Evolutionary conservation across 1,139 yeast species (phyloP).

Genomic region (Kazachstania sp.): DNA sequence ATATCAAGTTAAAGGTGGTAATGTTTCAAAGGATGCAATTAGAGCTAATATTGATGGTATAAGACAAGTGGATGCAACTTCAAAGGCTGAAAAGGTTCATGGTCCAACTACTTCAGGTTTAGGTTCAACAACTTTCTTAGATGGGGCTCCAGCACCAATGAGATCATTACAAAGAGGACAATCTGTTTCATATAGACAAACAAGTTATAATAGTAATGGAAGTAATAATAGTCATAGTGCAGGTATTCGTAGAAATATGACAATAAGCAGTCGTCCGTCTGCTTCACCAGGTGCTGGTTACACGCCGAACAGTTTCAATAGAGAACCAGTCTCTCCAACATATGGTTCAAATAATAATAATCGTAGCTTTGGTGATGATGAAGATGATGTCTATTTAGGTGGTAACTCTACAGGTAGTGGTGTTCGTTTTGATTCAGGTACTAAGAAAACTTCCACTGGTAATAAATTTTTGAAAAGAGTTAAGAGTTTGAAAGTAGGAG

Average conservation of each 20-base stretch:
- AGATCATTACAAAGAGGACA: conserved; percentile 60
- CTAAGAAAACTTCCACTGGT: conserved; percentile 32
- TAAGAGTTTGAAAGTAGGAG: conserved; percentile 73
- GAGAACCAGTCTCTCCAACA: neutral
- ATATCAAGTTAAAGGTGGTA: conserved; percentile 47
- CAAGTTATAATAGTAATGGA: conserved; percentile 5
- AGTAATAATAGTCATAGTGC: neutral
- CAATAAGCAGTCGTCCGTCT: conserved; percentile 10
- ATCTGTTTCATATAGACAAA: conserved; percentile 32
- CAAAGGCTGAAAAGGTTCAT: conserved; percentile 65
- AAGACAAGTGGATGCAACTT: conserved; percentile 60
- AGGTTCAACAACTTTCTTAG: conserved; percentile 86
- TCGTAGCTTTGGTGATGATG: conserved; percentile 26
- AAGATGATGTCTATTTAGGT: conserved; percentile 30
- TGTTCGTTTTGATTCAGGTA: conserved; percentile 20
- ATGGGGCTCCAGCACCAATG: conserved; percentile 85
- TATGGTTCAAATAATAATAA: conserved; percentile 5
- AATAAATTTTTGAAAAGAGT: conserved; percentile 69
- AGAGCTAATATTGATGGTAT: conserved; percentile 42
- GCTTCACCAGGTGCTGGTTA: neutral
- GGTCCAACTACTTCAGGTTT: conserved; percentile 81
- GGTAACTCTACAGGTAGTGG: conserved; percentile 12
- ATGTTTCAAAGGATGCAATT: conserved; percentile 31
- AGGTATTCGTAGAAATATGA: conserved; percentile 12
- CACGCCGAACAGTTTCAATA: neutral